Conservation (phyloP, 805 yeast species). For the Saturnispora ahearnii region DNA sequence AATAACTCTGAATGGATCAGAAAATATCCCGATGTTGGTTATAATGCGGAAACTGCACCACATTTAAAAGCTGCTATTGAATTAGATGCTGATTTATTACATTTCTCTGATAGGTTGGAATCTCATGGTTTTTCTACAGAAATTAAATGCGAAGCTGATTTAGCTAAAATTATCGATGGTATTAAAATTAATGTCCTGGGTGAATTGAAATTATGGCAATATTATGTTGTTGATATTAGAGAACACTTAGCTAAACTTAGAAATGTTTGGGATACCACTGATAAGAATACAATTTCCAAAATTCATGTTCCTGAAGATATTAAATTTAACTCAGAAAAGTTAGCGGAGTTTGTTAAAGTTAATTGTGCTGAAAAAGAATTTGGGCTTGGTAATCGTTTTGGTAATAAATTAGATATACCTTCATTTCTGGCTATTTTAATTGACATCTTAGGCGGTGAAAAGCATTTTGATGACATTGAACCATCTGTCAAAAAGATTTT, state of each 20-base stretch:
- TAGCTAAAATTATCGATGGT: constrained; percentile 56
- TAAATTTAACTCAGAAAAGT: constrained; percentile 37
- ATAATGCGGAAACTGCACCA: constrained; percentile 80
- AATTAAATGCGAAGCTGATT: constrained; percentile 42
- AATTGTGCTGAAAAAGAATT: constrained; percentile 33
- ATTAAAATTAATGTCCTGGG: constrained; percentile 60
- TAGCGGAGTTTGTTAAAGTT: constrained; percentile 39
- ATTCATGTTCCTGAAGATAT: constrained; percentile 38
- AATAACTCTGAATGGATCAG: constrained; percentile 78
- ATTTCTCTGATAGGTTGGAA: constrained; percentile 52
- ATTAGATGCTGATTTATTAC: constrained; percentile 58
- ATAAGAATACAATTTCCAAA: constrained; percentile 7
- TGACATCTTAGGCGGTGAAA: constrained; percentile 26
- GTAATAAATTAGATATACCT: constrained; percentile 43
- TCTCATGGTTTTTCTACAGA: constrained; percentile 54
- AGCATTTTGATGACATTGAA: constrained; percentile 17
- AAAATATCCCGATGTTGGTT: constrained; percentile 86
- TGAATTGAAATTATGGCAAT: constrained; percentile 75
- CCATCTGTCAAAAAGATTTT: constrained; percentile 43
- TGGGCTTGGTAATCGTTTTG: constrained; percentile 39
- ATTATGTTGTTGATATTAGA: constrained; percentile 58
- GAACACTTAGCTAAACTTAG: constrained; percentile 33
- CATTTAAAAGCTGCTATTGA: constrained; percentile 80
- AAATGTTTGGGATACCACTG: constrained; percentile 25
- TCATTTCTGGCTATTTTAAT: constrained; percentile 47